Evolutionary conservation across 169 alveolate species (phyloP).

Genomic region (Perkinsus chesapeaki): DNA sequence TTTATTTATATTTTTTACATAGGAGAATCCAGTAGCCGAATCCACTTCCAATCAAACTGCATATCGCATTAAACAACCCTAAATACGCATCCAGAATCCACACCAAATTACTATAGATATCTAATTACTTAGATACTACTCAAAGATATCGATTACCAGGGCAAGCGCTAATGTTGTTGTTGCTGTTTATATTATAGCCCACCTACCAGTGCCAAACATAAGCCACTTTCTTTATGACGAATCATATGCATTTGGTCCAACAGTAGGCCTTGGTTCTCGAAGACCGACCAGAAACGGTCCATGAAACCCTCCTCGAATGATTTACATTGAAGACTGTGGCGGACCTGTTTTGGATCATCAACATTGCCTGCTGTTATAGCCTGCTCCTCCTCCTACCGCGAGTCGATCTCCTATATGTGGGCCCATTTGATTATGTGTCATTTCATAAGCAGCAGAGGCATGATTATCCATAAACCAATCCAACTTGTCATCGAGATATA

Average conservation of each 20-base stretch:
- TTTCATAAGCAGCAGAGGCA: background rate
- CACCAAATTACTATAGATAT: too few species aligned
- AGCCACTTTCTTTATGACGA: background rate
- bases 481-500: constrained; percentile 23
- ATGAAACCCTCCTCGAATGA: background rate
- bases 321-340: background rate
- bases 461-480: background rate
- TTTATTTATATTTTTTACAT: too few species aligned
- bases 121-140: background rate
- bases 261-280: background rate
- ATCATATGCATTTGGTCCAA: background rate
- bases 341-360: background rate
- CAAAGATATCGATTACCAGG: background rate
- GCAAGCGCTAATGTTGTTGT: background rate
- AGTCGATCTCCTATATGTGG: background rate
- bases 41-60: too few species aligned
- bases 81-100: too few species aligned
- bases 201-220: background rate
- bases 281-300: background rate
- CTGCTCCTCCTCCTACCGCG: background rate
- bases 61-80: too few species aligned
- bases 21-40: too few species aligned
- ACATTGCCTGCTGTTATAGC: background rate
- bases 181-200: background rate
- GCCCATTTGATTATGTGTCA: background rate